Evolutionary conservation across 2,329 filamentous ascomycete species (phyloP).

Genomic region (Ophiostoma fasciatum): DNA sequence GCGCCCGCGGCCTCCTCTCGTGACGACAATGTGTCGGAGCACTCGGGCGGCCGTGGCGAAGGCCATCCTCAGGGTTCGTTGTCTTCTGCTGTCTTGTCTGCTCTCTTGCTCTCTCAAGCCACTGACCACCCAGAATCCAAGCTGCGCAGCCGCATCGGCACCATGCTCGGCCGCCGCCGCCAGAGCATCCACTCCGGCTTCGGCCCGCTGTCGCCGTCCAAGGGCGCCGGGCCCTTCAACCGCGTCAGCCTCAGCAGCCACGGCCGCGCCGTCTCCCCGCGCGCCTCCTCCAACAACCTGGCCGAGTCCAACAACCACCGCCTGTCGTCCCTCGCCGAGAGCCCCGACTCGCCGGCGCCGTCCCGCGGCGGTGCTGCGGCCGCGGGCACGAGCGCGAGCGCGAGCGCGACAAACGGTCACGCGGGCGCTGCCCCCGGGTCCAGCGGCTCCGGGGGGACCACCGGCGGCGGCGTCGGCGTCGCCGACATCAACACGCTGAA

Average conservation of each 20-base stretch:
- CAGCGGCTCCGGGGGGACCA: constrained; percentile 17
- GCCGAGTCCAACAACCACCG: constrained; percentile 35
- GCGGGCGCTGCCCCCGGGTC: constrained; percentile 31
- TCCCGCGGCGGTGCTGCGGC: no score
- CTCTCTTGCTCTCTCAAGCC: neutral
- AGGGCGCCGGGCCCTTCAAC: constrained; percentile 39
- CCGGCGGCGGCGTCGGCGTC: constrained; percentile 4
- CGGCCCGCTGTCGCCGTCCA: constrained; percentile 39
- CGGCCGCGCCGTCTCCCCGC: constrained; percentile 39
- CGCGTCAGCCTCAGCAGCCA: constrained; percentile 50
- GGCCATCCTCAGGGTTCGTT: constrained; percentile 18
- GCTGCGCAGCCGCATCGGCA: constrained; percentile 49
- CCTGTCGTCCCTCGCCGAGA: constrained; percentile 43
- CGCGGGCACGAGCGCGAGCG: constrained; percentile 19
- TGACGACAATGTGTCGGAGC: constrained; percentile 27
- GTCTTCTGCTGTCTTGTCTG: neutral
- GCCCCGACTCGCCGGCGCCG: constrained; percentile 27
- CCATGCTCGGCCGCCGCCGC: constrained; percentile 50
- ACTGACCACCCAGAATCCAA: constrained; percentile 32
- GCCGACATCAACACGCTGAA: constrained; percentile 25
- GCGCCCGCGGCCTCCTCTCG: constrained; percentile 8
- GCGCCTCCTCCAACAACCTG: constrained; percentile 44
- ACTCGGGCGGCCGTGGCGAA: constrained; percentile 26
- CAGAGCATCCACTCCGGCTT: constrained; percentile 53
- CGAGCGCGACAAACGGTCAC: no score